Percentiles rank a stretch among this genome's conserved stretches.
Evolutionary conservation across 2,329 filamentous ascomycete genomes (phyloP).

Genomic region (Neonectria coccinea): DNA sequence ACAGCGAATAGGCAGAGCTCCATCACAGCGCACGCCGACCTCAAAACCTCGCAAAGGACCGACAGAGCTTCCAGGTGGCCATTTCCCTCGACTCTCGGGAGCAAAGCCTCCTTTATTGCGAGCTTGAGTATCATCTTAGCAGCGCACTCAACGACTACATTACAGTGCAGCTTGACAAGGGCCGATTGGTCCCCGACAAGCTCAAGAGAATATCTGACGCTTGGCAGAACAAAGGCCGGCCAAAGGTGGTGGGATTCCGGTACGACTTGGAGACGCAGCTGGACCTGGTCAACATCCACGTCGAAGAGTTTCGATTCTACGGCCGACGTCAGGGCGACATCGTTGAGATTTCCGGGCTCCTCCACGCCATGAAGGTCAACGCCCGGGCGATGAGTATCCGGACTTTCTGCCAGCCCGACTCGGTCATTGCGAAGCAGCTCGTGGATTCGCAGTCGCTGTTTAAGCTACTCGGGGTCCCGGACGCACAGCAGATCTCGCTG

Average conservation of each 20-base stretch:
- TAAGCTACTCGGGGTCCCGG: slow-evolving; percentile 60
- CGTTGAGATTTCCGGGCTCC: slow-evolving; percentile 58
- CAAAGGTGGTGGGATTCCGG: slow-evolving; percentile 67
- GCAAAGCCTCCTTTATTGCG: slow-evolving; percentile 69
- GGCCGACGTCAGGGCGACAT: slow-evolving; percentile 58
- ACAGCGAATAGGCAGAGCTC: slow-evolving; percentile 51
- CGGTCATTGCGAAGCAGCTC: slow-evolving; percentile 68
- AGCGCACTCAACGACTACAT: slow-evolving; percentile 65
- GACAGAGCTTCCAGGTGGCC: slow-evolving; percentile 49
- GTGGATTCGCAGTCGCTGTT: slow-evolving; percentile 65
- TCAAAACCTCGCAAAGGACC: slow-evolving; percentile 47
- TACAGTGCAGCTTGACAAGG: slow-evolving; percentile 64
- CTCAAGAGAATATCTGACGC: slow-evolving; percentile 63
- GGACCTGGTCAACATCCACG: slow-evolving; percentile 64
- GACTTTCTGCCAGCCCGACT: slow-evolving; percentile 69
- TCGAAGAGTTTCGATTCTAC: slow-evolving; percentile 66
- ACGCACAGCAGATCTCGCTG: slow-evolving; percentile 59
- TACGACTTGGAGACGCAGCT: slow-evolving; percentile 72
- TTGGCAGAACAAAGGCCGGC: slow-evolving; percentile 65
- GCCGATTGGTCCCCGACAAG: slow-evolving; percentile 64
- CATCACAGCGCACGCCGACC: slow-evolving; percentile 50
- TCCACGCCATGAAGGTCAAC: slow-evolving; percentile 65
- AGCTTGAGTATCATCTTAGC: slow-evolving; percentile 67
- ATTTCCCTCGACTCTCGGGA: slow-evolving; percentile 68
- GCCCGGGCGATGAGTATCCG: slow-evolving; percentile 65